These are phyloP conservation scores for Fusarium humuli DNA, from an alignment of 2,329 filamentous ascomycete species.

Conservation along the genomic window DNA sequence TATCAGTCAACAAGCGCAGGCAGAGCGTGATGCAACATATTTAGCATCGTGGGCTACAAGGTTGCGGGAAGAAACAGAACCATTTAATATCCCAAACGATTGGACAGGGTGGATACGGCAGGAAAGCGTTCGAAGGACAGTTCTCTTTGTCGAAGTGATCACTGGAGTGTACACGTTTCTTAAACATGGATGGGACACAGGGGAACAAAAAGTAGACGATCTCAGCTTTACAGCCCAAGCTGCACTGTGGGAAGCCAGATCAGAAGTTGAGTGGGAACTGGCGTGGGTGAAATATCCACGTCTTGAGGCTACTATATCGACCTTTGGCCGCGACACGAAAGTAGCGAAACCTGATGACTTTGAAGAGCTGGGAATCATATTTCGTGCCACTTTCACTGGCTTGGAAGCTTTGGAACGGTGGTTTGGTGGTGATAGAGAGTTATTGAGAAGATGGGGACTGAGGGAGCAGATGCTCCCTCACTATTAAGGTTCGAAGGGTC, in stretches of 20 bases:
- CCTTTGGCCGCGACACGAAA: background rate
- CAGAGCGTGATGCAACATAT: background rate
- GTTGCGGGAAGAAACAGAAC: accelerated
- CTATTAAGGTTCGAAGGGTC: background rate
- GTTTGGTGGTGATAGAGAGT: background rate
- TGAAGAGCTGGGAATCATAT: background rate
- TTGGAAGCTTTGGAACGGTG: background rate
- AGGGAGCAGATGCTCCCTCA: background rate
- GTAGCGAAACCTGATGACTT: background rate
- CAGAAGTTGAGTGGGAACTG: background rate
- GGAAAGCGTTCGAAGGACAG: constrained; percentile 2
- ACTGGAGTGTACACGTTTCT: background rate
- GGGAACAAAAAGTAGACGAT: background rate
- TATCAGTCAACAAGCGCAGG: background rate
- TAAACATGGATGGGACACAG: background rate
- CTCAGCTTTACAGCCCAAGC: background rate
- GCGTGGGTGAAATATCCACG: background rate
- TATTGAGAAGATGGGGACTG: background rate
- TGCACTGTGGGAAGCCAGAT: constrained; percentile 4
- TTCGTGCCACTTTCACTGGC: background rate
- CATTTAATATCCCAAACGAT: accelerated
- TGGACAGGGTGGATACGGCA: background rate
- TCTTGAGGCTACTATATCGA: background rate
- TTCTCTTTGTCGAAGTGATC: background rate
- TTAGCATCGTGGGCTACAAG: background rate